Base-by-base conservation (phyloP, 2,329 filamentous ascomycete species). In the Epichloe glyceriae region DNA sequence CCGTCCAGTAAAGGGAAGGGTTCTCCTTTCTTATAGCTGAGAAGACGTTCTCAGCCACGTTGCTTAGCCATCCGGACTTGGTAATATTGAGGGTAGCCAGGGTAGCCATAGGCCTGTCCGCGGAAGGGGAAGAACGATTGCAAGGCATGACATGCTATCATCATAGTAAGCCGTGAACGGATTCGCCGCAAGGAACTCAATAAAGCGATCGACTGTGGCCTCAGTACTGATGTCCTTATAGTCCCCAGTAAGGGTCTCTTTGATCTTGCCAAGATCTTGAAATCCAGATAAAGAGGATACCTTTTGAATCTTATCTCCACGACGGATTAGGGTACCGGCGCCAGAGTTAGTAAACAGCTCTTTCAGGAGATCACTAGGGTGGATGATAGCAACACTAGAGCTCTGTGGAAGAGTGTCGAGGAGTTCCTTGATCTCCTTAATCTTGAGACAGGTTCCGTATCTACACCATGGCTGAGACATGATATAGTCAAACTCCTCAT, bases 341-440 rank as follows among this genome's bases (percentile, higher is more conserved):
- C 93, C 91, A 11, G 88, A 93, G 69, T 97, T 89, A 15, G 91
- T 97, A 70, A 97, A 96, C 5, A 97, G 74, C 68, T 98, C 93
- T 72, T 94, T 95, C 70, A 97, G 90, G 42, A 98, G 76, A 66
- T 95, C 90, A 56, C 87, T 89, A 2, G 93, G 91, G 70, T 97
- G 90, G 60, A 97, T 98, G 62, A 98, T 97, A 54, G 93, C 93
- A 47, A 98, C 91, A 60, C 88, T 95, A 17, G 91, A 96, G 51
- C 87, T 91, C 60, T 88, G 84, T 48, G 93, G 93, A 17, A 98
- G 80, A 47, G 86, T 84, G 59, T 88, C 87, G 49, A 98, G 73
- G 30, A 98, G 78, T 53, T 95, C 89, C 75, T 95, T 95, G 71
- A 95, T 94, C 72, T 98, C 89, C 71, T 86, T 88, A 68, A 98